A percentile compares a stretch with the other conserved stretches of the same genome.
These are phyloP conservation scores for Amylocystis lapponica DNA, from an alignment of 768 basidiomycete species.

Conservation along the genomic window DNA sequence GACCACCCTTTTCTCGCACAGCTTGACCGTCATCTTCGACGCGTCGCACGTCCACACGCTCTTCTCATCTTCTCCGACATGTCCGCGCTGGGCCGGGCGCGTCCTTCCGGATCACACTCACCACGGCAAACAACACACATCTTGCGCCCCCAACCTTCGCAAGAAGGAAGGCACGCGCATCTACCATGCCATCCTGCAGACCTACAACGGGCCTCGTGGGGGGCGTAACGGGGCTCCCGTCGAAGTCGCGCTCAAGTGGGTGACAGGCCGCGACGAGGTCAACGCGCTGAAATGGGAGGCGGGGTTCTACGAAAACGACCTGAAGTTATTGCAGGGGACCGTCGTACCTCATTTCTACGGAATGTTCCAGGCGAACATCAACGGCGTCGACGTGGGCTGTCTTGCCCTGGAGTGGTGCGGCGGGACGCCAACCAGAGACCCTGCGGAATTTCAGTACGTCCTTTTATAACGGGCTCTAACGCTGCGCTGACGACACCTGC, in stretches of 20 bases:
- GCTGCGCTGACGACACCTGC: background rate
- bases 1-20: too few relatives aligned
- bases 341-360: conserved; percentile 36
- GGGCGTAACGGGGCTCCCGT: background rate
- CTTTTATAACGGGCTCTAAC: background rate
- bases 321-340: conserved; percentile 30
- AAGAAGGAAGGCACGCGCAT: conserved; percentile 9
- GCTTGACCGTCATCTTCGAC: too few relatives aligned
- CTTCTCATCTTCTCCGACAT: too few relatives aligned
- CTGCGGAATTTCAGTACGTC: conserved; percentile 10
- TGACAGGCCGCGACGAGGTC: conserved; percentile 10
- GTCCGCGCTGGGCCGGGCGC: too few relatives aligned
- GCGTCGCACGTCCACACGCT: too few relatives aligned
- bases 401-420: conserved; percentile 37
- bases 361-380: conserved; percentile 25
- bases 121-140: too few relatives aligned
- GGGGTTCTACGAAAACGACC: conserved; percentile 28
- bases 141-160: too few relatives aligned
- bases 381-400: conserved; percentile 24
- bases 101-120: too few relatives aligned
- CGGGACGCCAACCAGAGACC: conserved; percentile 9
- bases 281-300: conserved; percentile 28
- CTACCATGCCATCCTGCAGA: conserved; percentile 6
- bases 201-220: background rate
- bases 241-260: conserved; percentile 15